Base-by-base conservation (phyloP, 257 asterid genomes). In the Solanum infundibuliforme region DNA sequence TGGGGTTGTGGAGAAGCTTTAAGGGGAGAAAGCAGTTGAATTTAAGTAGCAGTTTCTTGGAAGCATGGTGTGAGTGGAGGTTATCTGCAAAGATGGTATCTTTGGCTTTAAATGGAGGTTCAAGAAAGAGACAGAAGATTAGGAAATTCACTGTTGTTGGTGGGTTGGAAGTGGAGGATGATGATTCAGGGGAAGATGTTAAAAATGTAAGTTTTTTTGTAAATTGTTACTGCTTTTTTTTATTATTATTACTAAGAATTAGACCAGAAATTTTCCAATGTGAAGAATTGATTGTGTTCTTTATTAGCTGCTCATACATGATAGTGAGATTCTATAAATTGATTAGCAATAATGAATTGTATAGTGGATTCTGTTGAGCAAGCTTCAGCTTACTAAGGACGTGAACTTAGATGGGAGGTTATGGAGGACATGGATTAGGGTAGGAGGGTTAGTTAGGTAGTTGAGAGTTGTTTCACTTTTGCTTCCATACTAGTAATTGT, bases 131-230 rank as follows among this genome's bases (percentile, higher is more conserved):
- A 31, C 87, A 89, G 77, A 92, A 90, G 90, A 21, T 87, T 72
- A 76, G 55, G 74, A 68, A 88, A 68, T 72, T 91, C 32, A 85
- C 83, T 4, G 86, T 93, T 90, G 95, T 92, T 72, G 88, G 79
- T 91, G 93, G 94, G 36, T 65, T 93, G 89, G 95, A 93, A 52
- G 98, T 94, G 4, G 94, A 94, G 46, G 93, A 92, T 20, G 96
- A 93, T 20, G 98, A 93, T 62, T 90, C 93, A 86, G 94, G 92
- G 87, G 91, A 88, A 75, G 98, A 94, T 88, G 94, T 94, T 14
- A 94, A 93, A 89, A 82, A 41, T 82, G 98, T 92, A 69, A 92
- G 93, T 11, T 72, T 29, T 46, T 2, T 73, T 35, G 12, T 81
- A 25, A 52, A 66, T 88, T 62, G 4, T 21, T 35, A 3, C 7